Evolutionary conservation across 2,329 filamentous ascomycete genomes (phyloP).

Genomic region (Monosporascus sp.): DNA sequence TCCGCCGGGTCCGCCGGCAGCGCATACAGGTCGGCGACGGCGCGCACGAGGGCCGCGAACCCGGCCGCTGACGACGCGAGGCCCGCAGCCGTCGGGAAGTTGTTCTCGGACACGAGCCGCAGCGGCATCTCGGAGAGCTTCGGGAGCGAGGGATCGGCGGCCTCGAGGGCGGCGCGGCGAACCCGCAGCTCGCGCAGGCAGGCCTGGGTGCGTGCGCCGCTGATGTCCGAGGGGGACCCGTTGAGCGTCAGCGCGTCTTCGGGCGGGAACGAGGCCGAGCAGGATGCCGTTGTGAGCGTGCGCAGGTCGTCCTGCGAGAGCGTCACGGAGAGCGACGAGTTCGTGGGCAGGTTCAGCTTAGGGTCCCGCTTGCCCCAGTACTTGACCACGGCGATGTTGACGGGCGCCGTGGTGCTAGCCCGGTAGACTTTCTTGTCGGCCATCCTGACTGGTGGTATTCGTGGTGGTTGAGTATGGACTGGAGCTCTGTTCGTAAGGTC

Average conservation of each 20-base stretch:
- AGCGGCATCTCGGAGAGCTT: constrained; percentile 74
- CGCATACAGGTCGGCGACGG: constrained; percentile 87
- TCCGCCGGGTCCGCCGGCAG: constrained; percentile 77
- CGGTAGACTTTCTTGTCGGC: constrained; percentile 63
- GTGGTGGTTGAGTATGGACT: background rate
- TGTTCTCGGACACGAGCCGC: constrained; percentile 91
- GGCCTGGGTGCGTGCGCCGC: constrained; percentile 85
- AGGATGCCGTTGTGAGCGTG: constrained; percentile 92
- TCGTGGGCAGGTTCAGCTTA: constrained; percentile 93
- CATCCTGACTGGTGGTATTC: constrained; percentile 30
- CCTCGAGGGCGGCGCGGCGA: constrained; percentile 72
- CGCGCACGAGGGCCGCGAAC: constrained; percentile 69
- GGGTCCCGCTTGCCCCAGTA: constrained; percentile 98
- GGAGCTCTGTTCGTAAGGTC: no score
- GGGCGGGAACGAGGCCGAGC: constrained; percentile 65
- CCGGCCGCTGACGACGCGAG: constrained; percentile 69
- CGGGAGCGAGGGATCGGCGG: constrained; percentile 66
- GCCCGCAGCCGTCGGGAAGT: constrained; percentile 96
- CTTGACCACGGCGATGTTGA: constrained; percentile 99
- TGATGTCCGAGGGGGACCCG: constrained; percentile 74
- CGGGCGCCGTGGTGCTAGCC: constrained; percentile 91
- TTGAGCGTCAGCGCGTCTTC: constrained; percentile 78
- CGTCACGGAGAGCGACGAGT: constrained; percentile 95
- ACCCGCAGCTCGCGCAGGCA: constrained; percentile 83
- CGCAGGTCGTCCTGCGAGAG: constrained; percentile 90